phyloP scores from a whole-genome alignment of 78 protist species.

The Pelomyxa schiedti region DNA sequence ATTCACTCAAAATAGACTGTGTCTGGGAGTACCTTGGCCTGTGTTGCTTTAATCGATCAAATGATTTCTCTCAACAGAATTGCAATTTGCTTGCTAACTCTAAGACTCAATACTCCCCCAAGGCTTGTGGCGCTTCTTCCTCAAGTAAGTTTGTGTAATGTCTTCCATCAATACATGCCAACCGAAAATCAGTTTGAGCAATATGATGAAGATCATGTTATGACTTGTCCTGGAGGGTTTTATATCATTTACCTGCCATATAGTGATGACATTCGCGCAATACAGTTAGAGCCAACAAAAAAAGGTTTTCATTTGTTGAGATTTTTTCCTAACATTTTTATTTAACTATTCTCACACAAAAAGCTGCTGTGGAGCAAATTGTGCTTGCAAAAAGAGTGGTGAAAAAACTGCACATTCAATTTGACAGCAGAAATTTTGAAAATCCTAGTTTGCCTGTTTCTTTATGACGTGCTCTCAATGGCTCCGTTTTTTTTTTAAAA shows the following conservation, averaged over 20 bases:
- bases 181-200: not conserved
- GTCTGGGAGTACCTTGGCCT: constrained; percentile 19
- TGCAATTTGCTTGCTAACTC: constrained; percentile 30
- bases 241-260: constrained; percentile 38
- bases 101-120: constrained; percentile 14
- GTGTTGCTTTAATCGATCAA: constrained; percentile 21
- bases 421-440: constrained; percentile 26
- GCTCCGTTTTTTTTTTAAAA: not conserved
- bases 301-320: too few species aligned
- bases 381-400: constrained; percentile 30
- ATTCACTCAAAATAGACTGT: not conserved
- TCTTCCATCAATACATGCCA: not conserved
- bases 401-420: constrained; percentile 23
- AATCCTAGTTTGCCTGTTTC: constrained; percentile 14
- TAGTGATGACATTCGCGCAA: constrained; percentile 47
- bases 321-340: too few species aligned
- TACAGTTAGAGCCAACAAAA: not conserved
- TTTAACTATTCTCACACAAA: too few species aligned
- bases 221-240: constrained; percentile 22
- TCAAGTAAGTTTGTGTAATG: constrained; percentile 8
- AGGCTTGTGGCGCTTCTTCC: constrained; percentile 42
- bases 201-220: not conserved
- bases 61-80: constrained; percentile 19
- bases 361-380: constrained; percentile 1
- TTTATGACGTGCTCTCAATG: too few species aligned